Evolutionary conservation across 1,284 basidiomycete species (phyloP).

Genomic region (Singerocomus inundabilis): DNA sequence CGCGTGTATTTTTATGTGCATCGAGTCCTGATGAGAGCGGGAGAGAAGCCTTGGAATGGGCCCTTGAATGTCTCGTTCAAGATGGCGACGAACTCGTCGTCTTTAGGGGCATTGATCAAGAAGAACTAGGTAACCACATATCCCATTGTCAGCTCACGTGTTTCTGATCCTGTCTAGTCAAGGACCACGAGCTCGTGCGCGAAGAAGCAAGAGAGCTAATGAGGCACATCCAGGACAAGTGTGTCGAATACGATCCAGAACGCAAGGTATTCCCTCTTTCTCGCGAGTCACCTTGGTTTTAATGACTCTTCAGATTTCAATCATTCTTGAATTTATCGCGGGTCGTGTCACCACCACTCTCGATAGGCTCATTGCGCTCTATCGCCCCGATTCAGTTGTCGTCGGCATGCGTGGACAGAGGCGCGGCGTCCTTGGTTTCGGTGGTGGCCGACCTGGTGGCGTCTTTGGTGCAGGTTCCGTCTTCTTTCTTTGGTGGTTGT

Average conservation of each 20-base stretch:
- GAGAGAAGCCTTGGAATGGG: constrained; percentile 84
- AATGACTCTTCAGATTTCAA: constrained; percentile 60
- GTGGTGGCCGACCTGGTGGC: constrained; percentile 38
- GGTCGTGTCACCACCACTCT: constrained; percentile 88
- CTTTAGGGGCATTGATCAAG: constrained; percentile 85
- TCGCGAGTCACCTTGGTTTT: not conserved
- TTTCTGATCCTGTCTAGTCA: constrained; percentile 45
- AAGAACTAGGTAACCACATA: constrained; percentile 62
- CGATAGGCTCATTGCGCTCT: constrained; percentile 90
- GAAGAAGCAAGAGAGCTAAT: constrained; percentile 88
- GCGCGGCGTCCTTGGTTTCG: constrained; percentile 55
- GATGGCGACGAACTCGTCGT: constrained; percentile 96
- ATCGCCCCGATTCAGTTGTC: constrained; percentile 92
- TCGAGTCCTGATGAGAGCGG: constrained; percentile 89
- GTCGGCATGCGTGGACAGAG: constrained; percentile 86
- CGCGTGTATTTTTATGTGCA: constrained; percentile 90
- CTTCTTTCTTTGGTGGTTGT: not conserved
- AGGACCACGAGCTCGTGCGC: constrained; percentile 79
- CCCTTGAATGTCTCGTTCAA: constrained; percentile 81
- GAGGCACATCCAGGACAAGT: constrained; percentile 79
- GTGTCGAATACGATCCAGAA: constrained; percentile 74
- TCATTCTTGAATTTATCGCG: constrained; percentile 93
- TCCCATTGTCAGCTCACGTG: not conserved
- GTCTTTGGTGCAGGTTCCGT: constrained; percentile 65
- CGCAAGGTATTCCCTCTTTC: constrained; percentile 53